Percentiles rank a stretch among this genome's conserved stretches.
These are phyloP conservation scores for Rubia yunnanensis DNA, from an alignment of 257 asterid genomes.

Conservation along the genomic window DNA sequence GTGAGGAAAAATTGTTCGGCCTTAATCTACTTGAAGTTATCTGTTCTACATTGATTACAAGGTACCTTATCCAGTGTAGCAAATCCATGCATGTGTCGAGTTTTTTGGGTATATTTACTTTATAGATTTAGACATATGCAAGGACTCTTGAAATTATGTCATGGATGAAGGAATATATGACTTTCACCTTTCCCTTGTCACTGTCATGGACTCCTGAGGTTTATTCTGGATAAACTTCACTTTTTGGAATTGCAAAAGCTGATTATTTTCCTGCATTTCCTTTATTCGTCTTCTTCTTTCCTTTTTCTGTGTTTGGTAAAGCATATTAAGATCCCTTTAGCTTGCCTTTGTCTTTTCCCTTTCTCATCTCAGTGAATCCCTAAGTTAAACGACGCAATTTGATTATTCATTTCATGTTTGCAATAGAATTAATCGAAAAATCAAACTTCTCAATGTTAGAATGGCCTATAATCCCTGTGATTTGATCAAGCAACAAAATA, in stretches of 20 bases:
- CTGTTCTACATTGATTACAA: not conserved
- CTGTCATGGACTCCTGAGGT: not conserved
- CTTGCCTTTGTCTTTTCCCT: not conserved
- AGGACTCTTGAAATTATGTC: not conserved
- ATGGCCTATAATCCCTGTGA: not conserved
- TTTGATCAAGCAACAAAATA: no score
- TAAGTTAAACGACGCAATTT: not conserved
- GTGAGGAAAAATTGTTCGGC: not conserved
- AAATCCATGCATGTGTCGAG: slow-evolving; percentile 1
- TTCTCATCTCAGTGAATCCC: not conserved
- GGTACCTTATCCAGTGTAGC: not conserved
- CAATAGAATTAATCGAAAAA: no score
- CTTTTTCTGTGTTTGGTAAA: not conserved
- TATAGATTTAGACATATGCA: not conserved
- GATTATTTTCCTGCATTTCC: not conserved
- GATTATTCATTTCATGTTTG: no score
- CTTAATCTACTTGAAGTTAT: not conserved
- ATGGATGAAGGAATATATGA: not conserved
- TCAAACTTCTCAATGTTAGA: no score
- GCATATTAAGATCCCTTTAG: not conserved
- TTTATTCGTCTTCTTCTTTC: not conserved
- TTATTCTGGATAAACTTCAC: not conserved
- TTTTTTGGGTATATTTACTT: not conserved
- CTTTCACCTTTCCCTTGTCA: not conserved
- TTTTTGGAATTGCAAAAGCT: not conserved